Percentiles rank a stretch among this genome's conserved stretches.
phyloP scores from a whole-genome alignment of 2,329 filamentous ascomycete genomes.

The Sclerotinia nivalis region DNA sequence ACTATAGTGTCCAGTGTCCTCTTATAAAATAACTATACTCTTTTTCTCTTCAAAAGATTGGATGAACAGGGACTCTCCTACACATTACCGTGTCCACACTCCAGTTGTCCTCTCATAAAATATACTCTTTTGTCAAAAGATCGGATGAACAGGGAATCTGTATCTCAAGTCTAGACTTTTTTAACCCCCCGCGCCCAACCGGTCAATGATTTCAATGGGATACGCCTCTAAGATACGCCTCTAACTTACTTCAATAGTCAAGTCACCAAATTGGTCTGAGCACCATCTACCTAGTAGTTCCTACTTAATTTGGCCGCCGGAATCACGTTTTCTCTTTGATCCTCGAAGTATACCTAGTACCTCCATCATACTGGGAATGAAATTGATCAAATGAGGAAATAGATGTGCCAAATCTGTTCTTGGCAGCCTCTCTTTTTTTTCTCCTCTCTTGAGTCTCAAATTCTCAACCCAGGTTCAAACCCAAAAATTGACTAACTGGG shows the following conservation, averaged over 20 bases:
- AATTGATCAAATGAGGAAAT: conserved; percentile 11
- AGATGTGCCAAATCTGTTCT: not conserved
- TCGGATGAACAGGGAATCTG: not conserved
- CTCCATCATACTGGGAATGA: not conserved
- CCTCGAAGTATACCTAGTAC: not conserved
- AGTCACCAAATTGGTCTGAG: not conserved
- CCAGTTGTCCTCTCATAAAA: not conserved
- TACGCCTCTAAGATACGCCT: not conserved
- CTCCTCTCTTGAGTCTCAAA: not conserved
- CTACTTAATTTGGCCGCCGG: not conserved
- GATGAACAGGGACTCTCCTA: too few relatives aligned
- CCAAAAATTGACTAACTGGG: not conserved
- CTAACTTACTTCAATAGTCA: not conserved
- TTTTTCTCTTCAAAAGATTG: not conserved
- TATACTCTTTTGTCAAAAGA: not conserved
- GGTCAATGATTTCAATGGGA: not conserved
- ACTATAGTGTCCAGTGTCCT: too few relatives aligned
- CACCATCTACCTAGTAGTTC: not conserved
- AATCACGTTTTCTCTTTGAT: not conserved
- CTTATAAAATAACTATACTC: not conserved
- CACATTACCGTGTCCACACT: too few relatives aligned
- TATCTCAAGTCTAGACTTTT: not conserved
- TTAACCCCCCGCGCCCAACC: not conserved
- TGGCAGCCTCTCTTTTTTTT: not conserved
- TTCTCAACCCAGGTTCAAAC: not conserved